Evolutionary conservation across 371 early-diverging fungal species (phyloP).

Genomic region (Chytridiales sp.): DNA sequence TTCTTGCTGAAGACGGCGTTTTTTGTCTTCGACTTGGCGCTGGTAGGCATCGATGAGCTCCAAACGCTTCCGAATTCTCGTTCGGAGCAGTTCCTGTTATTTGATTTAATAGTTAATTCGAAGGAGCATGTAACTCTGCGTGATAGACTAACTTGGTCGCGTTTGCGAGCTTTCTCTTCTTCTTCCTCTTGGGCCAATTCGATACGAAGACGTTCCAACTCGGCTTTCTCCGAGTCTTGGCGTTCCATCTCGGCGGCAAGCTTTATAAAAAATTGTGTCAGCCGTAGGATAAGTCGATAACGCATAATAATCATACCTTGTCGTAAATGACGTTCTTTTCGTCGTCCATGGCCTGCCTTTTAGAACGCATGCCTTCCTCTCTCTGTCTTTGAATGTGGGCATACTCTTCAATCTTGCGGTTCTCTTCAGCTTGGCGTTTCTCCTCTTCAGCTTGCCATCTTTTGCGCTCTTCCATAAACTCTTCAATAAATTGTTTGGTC

Average conservation of each 20-base stretch:
- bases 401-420: slow-evolving; percentile 48
- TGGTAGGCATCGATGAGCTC: slow-evolving; percentile 53
- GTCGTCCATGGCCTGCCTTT: slow-evolving; percentile 37
- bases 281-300: neutral
- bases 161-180: slow-evolving; percentile 37
- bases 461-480: slow-evolving; percentile 46
- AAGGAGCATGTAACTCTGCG: neutral
- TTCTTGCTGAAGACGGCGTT: slow-evolving; percentile 34
- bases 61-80: slow-evolving; percentile 47
- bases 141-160: slow-evolving; percentile 29
- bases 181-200: slow-evolving; percentile 52
- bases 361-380: slow-evolving; percentile 30
- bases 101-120: neutral
- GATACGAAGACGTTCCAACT: slow-evolving; percentile 52
- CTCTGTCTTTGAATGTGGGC: slow-evolving; percentile 41
- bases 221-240: slow-evolving; percentile 39
- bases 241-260: slow-evolving; percentile 50
- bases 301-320: slow-evolving; percentile 31
- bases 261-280: slow-evolving; percentile 17
- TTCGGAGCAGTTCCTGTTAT: slow-evolving; percentile 33
- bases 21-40: slow-evolving; percentile 48
- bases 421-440: slow-evolving; percentile 41
- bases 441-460: slow-evolving; percentile 42
- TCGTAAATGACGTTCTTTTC: slow-evolving; percentile 50
- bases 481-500: slow-evolving; percentile 50